Conservation (phyloP, 2,329 filamentous ascomycete species). For the Parasarocladium wereldwijsianum region DNA sequence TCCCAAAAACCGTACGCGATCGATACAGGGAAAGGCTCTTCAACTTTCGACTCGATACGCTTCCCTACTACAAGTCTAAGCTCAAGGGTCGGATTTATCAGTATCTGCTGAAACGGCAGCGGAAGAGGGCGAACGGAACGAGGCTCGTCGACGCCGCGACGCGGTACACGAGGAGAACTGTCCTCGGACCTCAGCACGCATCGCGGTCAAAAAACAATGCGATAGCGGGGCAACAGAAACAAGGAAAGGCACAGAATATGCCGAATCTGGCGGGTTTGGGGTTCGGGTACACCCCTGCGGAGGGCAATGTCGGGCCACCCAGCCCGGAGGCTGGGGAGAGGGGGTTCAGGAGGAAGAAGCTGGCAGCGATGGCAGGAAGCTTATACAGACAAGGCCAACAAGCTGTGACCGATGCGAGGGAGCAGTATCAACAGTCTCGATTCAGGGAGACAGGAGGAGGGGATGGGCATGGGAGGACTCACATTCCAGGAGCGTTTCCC, state of each 20-base stretch:
- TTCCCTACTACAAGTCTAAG: constrained; percentile 55
- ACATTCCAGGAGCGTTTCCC: constrained; percentile 65
- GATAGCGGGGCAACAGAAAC: constrained; percentile 13
- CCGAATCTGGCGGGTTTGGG: constrained; percentile 11
- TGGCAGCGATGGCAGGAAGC: constrained; percentile 49
- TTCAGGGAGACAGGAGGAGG: constrained; percentile 16
- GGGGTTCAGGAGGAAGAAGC: constrained; percentile 61
- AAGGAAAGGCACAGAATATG: constrained; percentile 15
- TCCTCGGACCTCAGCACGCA: constrained; percentile 22
- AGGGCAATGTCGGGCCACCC: constrained; percentile 11
- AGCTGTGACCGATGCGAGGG: constrained; percentile 42
- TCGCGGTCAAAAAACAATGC: constrained; percentile 17
- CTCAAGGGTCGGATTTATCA: constrained; percentile 66
- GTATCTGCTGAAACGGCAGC: constrained; percentile 53
- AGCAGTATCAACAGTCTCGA: constrained; percentile 42
- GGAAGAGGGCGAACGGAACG: constrained; percentile 32
- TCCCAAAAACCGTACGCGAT: constrained; percentile 47
- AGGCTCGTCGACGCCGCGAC: constrained; percentile 28
- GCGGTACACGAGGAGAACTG: constrained; percentile 27
- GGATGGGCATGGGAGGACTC: constrained; percentile 16
- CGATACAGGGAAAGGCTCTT: constrained; percentile 52
- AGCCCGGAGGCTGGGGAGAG: constrained; percentile 33
- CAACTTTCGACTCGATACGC: constrained; percentile 57
- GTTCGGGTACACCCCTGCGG: too few species aligned
- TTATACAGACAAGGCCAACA: constrained; percentile 41